A percentile compares a stretch with the other conserved stretches of the same genome.
Evolutionary conservation across 1,284 basidiomycete species (phyloP).

Genomic region (Ceratobasidium papillatum): DNA sequence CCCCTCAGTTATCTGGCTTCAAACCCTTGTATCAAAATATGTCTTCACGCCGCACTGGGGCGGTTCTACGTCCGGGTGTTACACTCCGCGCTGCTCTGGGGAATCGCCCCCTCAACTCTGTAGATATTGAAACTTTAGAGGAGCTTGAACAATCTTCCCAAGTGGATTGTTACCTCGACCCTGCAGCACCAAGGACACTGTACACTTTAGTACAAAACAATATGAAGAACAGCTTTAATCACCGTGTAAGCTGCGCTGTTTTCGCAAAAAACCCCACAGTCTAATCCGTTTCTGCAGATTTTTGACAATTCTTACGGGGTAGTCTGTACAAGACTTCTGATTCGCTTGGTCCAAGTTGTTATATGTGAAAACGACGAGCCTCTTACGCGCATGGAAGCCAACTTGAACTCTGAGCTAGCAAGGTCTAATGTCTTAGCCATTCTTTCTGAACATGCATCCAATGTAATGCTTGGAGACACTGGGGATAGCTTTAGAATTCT

Average conservation of each 20-base stretch:
- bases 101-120: not conserved
- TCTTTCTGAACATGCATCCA: not conserved
- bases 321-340: not conserved
- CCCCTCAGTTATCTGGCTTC: too few species aligned
- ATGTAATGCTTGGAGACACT: not conserved
- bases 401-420: not conserved
- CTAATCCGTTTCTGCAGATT: not conserved
- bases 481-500: not conserved
- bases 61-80: not conserved
- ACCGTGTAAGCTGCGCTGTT: not conserved
- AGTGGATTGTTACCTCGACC: slow-evolving; percentile 3
- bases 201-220: not conserved
- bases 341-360: slow-evolving; percentile 3
- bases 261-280: too few species aligned
- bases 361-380: not conserved
- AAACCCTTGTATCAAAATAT: not conserved
- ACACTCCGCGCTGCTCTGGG: not conserved
- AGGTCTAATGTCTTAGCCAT: not conserved
- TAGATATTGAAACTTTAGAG: slow-evolving; percentile 10
- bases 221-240: not conserved
- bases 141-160: not conserved
- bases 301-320: slow-evolving; percentile 7
- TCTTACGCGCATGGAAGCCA: not conserved
- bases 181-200: not conserved
- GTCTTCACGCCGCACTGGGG: not conserved